A percentile compares a stretch with the other conserved stretches of the same genome.
phyloP scores from a whole-genome alignment of 192 early-diverging fungal genomes.

The Coemansia sp. region DNA sequence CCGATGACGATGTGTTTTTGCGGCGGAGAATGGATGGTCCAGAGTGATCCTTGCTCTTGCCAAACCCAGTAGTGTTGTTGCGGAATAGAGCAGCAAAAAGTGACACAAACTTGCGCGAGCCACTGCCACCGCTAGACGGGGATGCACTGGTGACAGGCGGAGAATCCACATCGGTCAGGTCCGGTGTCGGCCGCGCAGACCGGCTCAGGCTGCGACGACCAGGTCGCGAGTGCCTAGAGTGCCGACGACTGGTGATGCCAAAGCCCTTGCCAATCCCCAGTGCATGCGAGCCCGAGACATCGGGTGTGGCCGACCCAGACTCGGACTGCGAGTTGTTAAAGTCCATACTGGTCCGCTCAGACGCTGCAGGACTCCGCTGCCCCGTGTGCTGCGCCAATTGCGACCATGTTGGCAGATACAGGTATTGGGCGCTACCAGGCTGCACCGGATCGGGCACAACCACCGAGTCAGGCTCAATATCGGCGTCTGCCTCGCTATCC shows the following conservation, averaged over 20 bases:
- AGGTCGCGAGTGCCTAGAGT: conserved; percentile 45
- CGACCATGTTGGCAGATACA: conserved; percentile 45
- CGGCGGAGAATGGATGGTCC: conserved; percentile 30
- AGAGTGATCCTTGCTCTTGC: conserved; percentile 18
- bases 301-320: conserved; percentile 40
- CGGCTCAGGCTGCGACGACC: conserved; percentile 49
- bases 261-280: conserved; percentile 17
- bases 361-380: conserved; percentile 32
- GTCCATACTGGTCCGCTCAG: conserved; percentile 47
- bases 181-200: conserved; percentile 10
- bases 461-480: too few relatives aligned
- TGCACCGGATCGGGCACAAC: not conserved
- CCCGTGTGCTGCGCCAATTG: conserved; percentile 33
- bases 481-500: too few relatives aligned
- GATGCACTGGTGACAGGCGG: conserved; percentile 6
- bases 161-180: conserved; percentile 16
- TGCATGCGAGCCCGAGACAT: conserved; percentile 8
- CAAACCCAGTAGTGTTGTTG: conserved; percentile 19
- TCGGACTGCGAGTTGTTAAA: conserved; percentile 36
- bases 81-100: conserved; percentile 70
- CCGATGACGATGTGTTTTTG: conserved; percentile 35
- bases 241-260: conserved; percentile 26
- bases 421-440: conserved; percentile 1
- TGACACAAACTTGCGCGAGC: conserved; percentile 65
- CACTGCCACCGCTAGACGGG: conserved; percentile 8